phyloP scores from a whole-genome alignment of 495 filamentous ascomycete genomes.

The Penicillium desertorum region DNA sequence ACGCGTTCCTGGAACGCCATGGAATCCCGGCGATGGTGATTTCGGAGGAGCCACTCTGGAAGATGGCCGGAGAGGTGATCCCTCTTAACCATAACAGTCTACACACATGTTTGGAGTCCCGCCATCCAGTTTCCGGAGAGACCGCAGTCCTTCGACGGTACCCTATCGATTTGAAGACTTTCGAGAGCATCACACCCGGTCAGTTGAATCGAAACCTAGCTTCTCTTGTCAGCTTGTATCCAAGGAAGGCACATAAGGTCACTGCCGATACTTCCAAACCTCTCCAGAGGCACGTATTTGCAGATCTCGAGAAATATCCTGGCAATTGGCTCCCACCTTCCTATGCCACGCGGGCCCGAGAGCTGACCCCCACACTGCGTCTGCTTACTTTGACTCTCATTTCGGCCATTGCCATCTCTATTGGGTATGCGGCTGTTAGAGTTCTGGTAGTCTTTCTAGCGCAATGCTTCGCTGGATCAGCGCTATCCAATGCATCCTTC shows the following conservation, averaged over 20 bases:
- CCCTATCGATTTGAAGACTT: constrained; percentile 72
- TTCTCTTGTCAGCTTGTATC: constrained; percentile 56
- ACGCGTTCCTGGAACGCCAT: constrained; percentile 64
- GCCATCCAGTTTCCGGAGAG: constrained; percentile 49
- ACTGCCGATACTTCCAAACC: constrained; percentile 17
- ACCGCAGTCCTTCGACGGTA: constrained; percentile 56
- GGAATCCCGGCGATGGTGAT: constrained; percentile 66
- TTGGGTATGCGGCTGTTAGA: constrained; percentile 38
- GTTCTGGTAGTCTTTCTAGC: constrained; percentile 25
- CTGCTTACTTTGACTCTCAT: constrained; percentile 43
- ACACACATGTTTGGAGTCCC: constrained; percentile 69
- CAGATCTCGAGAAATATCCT: constrained; percentile 33
- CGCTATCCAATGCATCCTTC: constrained; percentile 24
- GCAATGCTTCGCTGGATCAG: constrained; percentile 29
- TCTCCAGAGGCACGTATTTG: constrained; percentile 15
- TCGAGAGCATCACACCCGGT: constrained; percentile 66
- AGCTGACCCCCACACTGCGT: constrained; percentile 41
- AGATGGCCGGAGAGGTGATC: constrained; percentile 40
- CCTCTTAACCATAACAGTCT: constrained; percentile 55
- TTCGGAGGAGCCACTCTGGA: constrained; percentile 58
- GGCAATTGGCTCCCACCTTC: constrained; percentile 28
- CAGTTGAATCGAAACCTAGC: constrained; percentile 76
- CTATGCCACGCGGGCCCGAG: constrained; percentile 35
- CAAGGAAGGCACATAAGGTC: constrained; percentile 32
- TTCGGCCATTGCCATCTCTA: constrained; percentile 36